Base-by-base conservation (phyloP, 2,329 filamentous ascomycete genomes). In the Claviceps arundinis region DNA sequence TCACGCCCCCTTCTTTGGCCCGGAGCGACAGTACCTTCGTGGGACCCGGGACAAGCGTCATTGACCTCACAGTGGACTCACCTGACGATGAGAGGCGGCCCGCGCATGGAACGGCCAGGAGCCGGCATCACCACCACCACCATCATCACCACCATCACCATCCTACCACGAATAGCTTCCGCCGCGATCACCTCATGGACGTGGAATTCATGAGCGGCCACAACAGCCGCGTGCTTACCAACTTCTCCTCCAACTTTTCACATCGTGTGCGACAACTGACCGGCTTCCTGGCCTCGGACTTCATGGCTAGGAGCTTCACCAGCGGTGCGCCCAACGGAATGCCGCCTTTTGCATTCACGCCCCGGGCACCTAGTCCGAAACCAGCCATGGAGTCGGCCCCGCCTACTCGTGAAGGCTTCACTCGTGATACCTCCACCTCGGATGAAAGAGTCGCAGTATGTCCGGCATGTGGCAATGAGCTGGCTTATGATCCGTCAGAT, bases 381-480 rank as follows among this genome's bases (percentile, higher is more conserved):
- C 73, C 72, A n/a, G 58, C 65, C 14, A 59, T 91, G 64, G 77
- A 84, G 44, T 73, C 83, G 0, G 83, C 86, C 0, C 72, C 75
- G n/a, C 70, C 81, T 0, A 73, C 87, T 0, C 76, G 77, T 5
- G 71, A 80, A n/a, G 91, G 90, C 0, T 97, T 93, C 61, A 95
- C 87, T 1, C 77, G 90, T 54, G 81, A 81, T 48, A 86, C 87
- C 0, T 59, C 61, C 22, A 61, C 59, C 19, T 78, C 73, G 41
- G 84, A 88, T 38, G 81, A 88, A 16, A 78, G 86, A 40, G 73
- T 86, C 0, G 76, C 91, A 2, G 75, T 95, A 1, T 98, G 93
- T 64, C 87, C 91, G 0, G 87, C 87, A 54, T 98, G 93, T 60
- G 83, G 85, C 17, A 78, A 87, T 54, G 91, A 97, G 68, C 71